Evolutionary conservation across 768 basidiomycete species (phyloP).

Genomic region (Mycena vitilis): DNA sequence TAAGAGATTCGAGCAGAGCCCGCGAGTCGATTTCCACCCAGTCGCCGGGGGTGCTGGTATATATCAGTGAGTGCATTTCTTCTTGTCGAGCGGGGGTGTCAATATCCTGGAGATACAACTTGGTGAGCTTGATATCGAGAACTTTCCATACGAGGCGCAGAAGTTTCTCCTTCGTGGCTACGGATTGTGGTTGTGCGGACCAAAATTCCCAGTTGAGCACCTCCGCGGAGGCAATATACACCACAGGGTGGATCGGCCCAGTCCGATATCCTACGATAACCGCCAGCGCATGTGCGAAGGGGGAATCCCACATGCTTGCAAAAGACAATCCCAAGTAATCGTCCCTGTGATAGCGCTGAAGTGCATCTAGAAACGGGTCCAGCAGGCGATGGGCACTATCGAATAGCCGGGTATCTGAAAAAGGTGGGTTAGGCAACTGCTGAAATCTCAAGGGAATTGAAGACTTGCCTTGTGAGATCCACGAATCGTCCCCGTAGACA

Average conservation of each 20-base stretch:
- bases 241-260: neutral
- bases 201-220: too few relatives aligned
- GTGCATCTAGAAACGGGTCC: constrained; percentile 9
- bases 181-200: neutral
- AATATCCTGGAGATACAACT: constrained; percentile 16
- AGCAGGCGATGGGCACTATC: constrained; percentile 6
- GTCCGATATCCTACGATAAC: constrained; percentile 3
- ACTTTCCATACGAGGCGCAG: constrained; percentile 7
- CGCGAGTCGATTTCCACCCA: constrained; percentile 12
- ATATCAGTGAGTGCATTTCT: too few relatives aligned
- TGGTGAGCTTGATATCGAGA: constrained; percentile 15
- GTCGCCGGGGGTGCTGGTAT: constrained; percentile 2
- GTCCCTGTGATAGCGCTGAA: constrained; percentile 13
- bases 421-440: neutral
- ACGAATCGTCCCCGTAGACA: constrained; percentile 6
- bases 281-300: constrained; percentile 8
- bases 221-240: neutral
- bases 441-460: neutral
- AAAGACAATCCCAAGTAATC: constrained; percentile 1
- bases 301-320: constrained; percentile 21
- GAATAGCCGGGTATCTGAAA: constrained; percentile 2
- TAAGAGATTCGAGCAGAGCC: constrained; percentile 10
- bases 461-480: constrained; percentile 1
- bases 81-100: neutral
- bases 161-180: constrained; percentile 1